phyloP scores from a whole-genome alignment of 1,139 yeast species.

The Pneumocystis jirovecii region DNA sequence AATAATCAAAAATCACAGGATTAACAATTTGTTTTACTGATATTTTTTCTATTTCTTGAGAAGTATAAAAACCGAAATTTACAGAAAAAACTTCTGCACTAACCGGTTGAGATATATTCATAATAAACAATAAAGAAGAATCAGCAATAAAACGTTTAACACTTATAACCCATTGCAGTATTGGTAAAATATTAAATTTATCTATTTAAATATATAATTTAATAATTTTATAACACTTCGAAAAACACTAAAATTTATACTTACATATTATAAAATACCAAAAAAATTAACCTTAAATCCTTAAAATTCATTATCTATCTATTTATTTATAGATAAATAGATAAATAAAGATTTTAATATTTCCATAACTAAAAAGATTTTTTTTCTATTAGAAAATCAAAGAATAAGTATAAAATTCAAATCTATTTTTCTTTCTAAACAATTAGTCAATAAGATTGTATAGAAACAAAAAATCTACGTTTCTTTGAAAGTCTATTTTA shows the following conservation, averaged over 20 bases:
- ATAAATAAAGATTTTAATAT: no score
- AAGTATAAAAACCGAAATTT: conserved; percentile 74
- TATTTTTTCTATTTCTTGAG: conserved; percentile 67
- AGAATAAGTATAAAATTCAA: no score
- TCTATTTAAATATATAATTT: neutral
- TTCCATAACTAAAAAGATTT: no score
- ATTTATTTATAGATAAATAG: no score
- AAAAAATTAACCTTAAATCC: neutral
- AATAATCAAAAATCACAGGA: conserved; percentile 84
- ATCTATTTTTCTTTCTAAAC: no score
- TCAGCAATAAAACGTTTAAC: neutral
- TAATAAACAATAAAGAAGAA: neutral
- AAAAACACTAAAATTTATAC: neutral
- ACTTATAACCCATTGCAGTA: neutral
- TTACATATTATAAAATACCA: neutral
- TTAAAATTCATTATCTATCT: neutral
- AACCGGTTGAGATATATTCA: conserved; percentile 40
- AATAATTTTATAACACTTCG: neutral
- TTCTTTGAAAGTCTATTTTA: neutral
- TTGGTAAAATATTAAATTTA: neutral
- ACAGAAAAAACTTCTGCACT: conserved; percentile 89
- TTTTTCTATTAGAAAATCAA: no score
- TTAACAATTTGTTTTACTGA: conserved; percentile 92
- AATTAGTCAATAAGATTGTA: no score
- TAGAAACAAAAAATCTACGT: neutral